phyloP scores from a whole-genome alignment of 163 green algal species.

The Chlamydomonas reinhardtii region DNA sequence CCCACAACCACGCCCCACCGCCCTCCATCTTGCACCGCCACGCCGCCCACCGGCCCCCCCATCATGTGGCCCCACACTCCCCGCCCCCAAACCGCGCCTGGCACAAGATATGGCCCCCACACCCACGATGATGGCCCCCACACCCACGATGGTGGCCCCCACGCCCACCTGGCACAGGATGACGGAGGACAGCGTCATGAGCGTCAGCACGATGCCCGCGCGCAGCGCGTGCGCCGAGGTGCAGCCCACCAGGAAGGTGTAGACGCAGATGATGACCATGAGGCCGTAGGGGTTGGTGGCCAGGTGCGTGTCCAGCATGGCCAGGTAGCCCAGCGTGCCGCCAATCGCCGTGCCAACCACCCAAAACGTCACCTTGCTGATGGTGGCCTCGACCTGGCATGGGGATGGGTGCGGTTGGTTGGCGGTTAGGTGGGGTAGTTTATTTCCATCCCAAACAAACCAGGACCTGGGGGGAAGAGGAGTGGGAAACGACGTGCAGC shows the following conservation, averaged over 20 bases:
- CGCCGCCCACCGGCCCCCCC: no score
- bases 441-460: no score
- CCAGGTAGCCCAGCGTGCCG: slow-evolving; percentile 53
- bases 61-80: no score
- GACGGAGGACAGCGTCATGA: slow-evolving; percentile 53
- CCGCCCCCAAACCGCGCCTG: no score
- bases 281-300: slow-evolving; percentile 68
- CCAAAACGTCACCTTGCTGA: slow-evolving; percentile 53
- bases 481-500: no score
- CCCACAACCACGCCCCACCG: no score
- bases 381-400: slow-evolving; percentile 55
- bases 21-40: no score
- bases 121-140: no score
- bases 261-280: slow-evolving; percentile 54
- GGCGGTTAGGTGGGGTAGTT: no score
- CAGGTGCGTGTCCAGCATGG: slow-evolving; percentile 57
- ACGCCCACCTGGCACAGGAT: slow-evolving; percentile 42
- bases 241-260: slow-evolving; percentile 51
- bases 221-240: background rate
- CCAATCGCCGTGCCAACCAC: slow-evolving; percentile 50
- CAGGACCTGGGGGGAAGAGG: no score
- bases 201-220: slow-evolving; percentile 46
- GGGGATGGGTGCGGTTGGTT: background rate
- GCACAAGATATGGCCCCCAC: no score
- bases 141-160: no score